Percentiles rank a stretch among this genome's conserved stretches.
Evolutionary conservation across 2,329 filamentous ascomycete genomes (phyloP).

Genomic region (Allantophomopsis cytisporea): DNA sequence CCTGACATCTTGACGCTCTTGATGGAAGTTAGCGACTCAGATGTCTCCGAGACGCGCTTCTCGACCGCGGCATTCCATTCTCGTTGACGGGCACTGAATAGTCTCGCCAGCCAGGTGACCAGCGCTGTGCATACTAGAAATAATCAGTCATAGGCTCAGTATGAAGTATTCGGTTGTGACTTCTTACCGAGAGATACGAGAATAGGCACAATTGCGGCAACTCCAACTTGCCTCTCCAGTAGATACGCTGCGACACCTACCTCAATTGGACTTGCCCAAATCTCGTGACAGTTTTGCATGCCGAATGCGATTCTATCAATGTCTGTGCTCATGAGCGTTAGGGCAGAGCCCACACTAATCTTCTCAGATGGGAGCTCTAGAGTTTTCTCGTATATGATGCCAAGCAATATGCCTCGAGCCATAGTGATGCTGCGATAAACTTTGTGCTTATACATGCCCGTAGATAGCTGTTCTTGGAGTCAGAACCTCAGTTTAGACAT

Average conservation of each 20-base stretch:
- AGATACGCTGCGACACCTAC: constrained; percentile 29
- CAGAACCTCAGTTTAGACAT: no score
- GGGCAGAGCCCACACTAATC: constrained; percentile 18
- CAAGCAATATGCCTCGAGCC: constrained; percentile 20
- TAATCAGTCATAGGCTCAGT: no score
- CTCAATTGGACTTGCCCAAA: constrained; percentile 28
- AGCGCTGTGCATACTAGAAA: no score
- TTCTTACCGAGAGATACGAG: constrained; percentile 23
- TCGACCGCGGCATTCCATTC: constrained; percentile 24
- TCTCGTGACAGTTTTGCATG: constrained; percentile 26
- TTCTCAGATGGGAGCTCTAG: constrained; percentile 11
- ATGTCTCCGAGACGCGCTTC: constrained; percentile 22
- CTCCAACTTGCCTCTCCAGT: constrained; percentile 24
- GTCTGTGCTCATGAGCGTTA: constrained; percentile 28
- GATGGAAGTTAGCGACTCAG: constrained; percentile 23
- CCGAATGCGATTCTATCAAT: constrained; percentile 28
- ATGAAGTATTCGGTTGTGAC: no score
- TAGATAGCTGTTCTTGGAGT: no score
- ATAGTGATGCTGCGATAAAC: constrained; percentile 22
- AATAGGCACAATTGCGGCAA: constrained; percentile 28
- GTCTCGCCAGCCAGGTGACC: background rate
- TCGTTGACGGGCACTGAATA: constrained; percentile 7
- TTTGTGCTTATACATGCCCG: constrained; percentile 19
- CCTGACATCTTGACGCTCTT: constrained; percentile 28
- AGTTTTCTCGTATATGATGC: constrained; percentile 17